Base-by-base conservation (phyloP, 164 flowering plant species). In the Cinnamomum chago region DNA sequence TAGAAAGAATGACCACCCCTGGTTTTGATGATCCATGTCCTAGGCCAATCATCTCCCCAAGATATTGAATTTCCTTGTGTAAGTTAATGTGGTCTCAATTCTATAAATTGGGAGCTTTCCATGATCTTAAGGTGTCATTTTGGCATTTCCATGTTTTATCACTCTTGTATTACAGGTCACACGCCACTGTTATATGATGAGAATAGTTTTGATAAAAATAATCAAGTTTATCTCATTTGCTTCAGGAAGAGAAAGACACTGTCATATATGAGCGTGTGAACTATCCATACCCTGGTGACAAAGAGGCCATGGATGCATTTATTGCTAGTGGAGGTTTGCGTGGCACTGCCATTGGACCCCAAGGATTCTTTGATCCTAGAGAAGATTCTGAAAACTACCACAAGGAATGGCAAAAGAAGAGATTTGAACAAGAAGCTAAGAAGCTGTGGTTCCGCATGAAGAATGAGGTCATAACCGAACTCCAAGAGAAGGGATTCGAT, bases 391-490 rank as follows among this genome's bases (percentile, higher is more conserved):
- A 69, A 11, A 40, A 40, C 47, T 40, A 40, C 47, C 47, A 40
- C 47, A 40, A 40, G 83, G 86, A 79, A 30, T 65, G 90, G 83
- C 92, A 94, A 86, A 78, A 87, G 24, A 81, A 86, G 87, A 92
- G 88, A 84, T 76, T 89, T 3, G 96, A 90, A 25, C 88, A 85
- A 25, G 96, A 94, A 71, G 89, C 93, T 55, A 77, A 73, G 77
- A 92, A 89, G 85, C 79, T 94, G 73, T 92, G 97, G 98, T 18
- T 86, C 11, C 81, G 95, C 83, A 94, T 94, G 98, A 87, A 90
- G 83, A 92, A 89, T 72, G 97, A 94, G 79, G 98, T 94, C 66
- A 72, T 91, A 40, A 13, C 83, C 1, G 98, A 94, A 83, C 93
- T 94, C 71, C 94, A 88, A 70, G 93, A 91, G 78, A 90, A 90